Evolutionary conservation across 2,329 filamentous ascomycete species (phyloP).

Genomic region (Stenocarpella maydis): DNA sequence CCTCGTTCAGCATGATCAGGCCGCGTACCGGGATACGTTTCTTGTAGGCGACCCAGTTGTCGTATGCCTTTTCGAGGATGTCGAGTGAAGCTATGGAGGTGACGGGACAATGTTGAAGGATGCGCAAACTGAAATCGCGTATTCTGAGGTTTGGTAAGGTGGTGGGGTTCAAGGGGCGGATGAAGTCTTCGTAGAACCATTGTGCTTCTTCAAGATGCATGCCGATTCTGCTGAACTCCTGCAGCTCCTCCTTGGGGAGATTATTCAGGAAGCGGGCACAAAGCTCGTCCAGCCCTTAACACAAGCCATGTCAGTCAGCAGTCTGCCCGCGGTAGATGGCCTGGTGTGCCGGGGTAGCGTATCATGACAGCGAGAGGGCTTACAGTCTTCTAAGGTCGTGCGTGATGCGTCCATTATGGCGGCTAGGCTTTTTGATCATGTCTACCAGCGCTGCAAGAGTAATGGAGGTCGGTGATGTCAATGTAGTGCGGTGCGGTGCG

Average conservation of each 20-base stretch:
- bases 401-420: constrained; percentile 31
- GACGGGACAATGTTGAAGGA: constrained; percentile 93
- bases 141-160: constrained; percentile 84
- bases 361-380: constrained; percentile 10
- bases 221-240: constrained; percentile 91
- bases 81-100: constrained; percentile 82
- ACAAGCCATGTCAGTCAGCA: constrained; percentile 37
- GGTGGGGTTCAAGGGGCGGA: constrained; percentile 84
- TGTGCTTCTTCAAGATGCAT: constrained; percentile 99
- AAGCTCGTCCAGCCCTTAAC: constrained; percentile 90
- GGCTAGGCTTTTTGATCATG: constrained; percentile 30
- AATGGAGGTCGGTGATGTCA: not conserved
- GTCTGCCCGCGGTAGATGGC: not conserved
- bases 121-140: constrained; percentile 84
- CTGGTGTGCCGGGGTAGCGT: constrained; percentile 30
- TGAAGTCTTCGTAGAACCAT: constrained; percentile 99
- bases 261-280: constrained; percentile 99
- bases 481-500: not conserved
- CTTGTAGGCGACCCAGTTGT: constrained; percentile 94
- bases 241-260: constrained; percentile 88
- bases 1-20: constrained; percentile 89
- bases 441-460: constrained; percentile 28
- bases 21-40: constrained; percentile 92
- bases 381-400: constrained; percentile 36
- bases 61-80: constrained; percentile 83